Conservation (phyloP, 1,139 yeast species). For the Pichia sp. region DNA sequence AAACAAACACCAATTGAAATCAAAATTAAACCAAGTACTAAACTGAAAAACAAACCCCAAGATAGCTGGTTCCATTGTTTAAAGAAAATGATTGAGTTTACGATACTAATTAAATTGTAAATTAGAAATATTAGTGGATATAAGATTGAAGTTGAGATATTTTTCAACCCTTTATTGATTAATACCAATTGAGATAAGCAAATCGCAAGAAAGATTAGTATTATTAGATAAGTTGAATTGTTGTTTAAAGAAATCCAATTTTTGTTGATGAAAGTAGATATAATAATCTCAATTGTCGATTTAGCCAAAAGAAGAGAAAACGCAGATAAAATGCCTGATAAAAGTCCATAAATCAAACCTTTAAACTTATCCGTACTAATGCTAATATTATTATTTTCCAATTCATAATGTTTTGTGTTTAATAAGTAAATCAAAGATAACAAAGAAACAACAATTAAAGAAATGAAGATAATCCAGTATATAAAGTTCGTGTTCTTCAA, state of each 20-base stretch:
- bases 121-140: slow-evolving; percentile 85
- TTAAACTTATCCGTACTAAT: slow-evolving; percentile 16
- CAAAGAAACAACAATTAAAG: background rate
- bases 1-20: slow-evolving; percentile 51
- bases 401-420: background rate
- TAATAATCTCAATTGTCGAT: slow-evolving; percentile 64
- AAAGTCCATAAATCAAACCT: slow-evolving; percentile 61
- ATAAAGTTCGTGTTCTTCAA: slow-evolving; percentile 37
- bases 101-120: slow-evolving; percentile 66
- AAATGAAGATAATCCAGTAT: slow-evolving; percentile 35
- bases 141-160: slow-evolving; percentile 68
- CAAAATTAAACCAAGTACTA: slow-evolving; percentile 44
- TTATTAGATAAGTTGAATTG: slow-evolving; percentile 42
- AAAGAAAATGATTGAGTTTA: slow-evolving; percentile 66
- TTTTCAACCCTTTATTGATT: slow-evolving; percentile 66
- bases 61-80: slow-evolving; percentile 42
- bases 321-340: slow-evolving; percentile 77
- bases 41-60: slow-evolving; percentile 35
- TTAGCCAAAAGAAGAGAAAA: slow-evolving; percentile 83
- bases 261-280: slow-evolving; percentile 38
- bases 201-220: slow-evolving; percentile 53
- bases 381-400: background rate
- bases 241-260: slow-evolving; percentile 21
- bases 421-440: background rate
- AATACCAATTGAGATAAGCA: slow-evolving; percentile 73